Evolutionary conservation across 495 filamentous ascomycete genomes (phyloP), one percentile per base, ranked within the genome.

Genomic region (Glarea lozoyensis): DNA sequence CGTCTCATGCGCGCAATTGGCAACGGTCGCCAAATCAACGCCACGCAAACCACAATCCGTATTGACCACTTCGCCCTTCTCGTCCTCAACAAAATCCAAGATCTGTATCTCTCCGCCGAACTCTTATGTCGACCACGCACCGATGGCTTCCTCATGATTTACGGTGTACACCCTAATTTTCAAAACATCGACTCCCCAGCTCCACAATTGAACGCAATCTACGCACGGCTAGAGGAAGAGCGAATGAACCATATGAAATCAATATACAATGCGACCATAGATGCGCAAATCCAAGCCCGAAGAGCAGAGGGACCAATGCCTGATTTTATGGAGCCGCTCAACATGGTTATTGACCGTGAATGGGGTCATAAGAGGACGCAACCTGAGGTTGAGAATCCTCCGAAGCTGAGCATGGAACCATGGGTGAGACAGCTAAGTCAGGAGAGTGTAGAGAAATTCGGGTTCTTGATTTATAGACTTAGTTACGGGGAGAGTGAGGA

Each of bases 391-490:
- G 46, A 53, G 38, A 43, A 53, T 9, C 31, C 59, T 21, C 54
- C 50, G 7, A 47, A 56, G 40, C 38, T 50, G 16, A 56, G 45
- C 43, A 58, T 58, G 32, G 34, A 39, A 38, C 10, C n/a, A 0
- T 36, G 30, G 20, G 24, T 57, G 6, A 9, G 40, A 11, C 10
- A 13, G n/a, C 16, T 52, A 4, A 6, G 23, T 24, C 15, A 43
- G 2, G 16, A 46, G 17, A 37, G 22, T 10, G 24, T 20, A 19
- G 20, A 37, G 15, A 27, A 13, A 40, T 48, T 35, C 21, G 60
- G 61, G 10, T 29, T 64, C 10, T 53, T 54, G 1, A 49, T 60
- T n/a, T 66, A 66, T 50, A 46, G 58, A n/a, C 33, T 62, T 5
- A 53, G 54, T 0, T 58, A 64, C 25, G 33, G 32, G 11, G 51